Evolutionary conservation across 768 basidiomycete species (phyloP), one percentile per base, ranked within the genome.

Genomic region (Tricholoma flavovirens): DNA sequence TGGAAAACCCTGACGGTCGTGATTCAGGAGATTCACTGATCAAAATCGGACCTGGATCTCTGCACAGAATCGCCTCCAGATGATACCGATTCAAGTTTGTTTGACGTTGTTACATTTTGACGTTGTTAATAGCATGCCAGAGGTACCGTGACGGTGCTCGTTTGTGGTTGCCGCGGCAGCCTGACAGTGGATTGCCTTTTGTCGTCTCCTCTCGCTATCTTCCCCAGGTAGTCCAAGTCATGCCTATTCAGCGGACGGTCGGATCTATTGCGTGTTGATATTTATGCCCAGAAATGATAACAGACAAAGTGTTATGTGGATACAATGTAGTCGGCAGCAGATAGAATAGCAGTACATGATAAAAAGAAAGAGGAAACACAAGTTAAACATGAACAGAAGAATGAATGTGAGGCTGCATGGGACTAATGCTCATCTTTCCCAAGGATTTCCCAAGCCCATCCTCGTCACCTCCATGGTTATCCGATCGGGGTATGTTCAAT

Each of bases 401-500:
- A 43, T 50, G 38, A 54, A 61, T 30, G 2, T 51, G 22, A n/a
- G 59, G 62, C 21, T 61, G 62, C 10, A 64, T 68, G 33, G 90
- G 90, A 61, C 90, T 92, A 60, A 93, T 93, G 62, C 88, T 92
- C 90, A 93, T 91, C 30, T 82, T 84, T 8, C 80, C 87, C 59
- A 93, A 81, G 3, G 87, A 88, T 59, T 74, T 75, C 7, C 84
- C 87, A 5, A 92, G 74, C 3, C 76, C 80, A 24, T 74, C 75
- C n/a, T 80, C 76, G 52, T 78, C 77, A 9, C 67, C 68, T 14
- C 62, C 64, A 33, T 36, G 46, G 14, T 59, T 40, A 24, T 62
- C 53, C 30, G 60, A 56, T 36, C 55, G 55, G 22, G 51, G 59
- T 52, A 64, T 63, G 11, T 22, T 54, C 43, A 67, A 46, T 40